phyloP scores from a whole-genome alignment of 1,284 basidiomycete genomes.

The Fomitopsis pinicola region DNA sequence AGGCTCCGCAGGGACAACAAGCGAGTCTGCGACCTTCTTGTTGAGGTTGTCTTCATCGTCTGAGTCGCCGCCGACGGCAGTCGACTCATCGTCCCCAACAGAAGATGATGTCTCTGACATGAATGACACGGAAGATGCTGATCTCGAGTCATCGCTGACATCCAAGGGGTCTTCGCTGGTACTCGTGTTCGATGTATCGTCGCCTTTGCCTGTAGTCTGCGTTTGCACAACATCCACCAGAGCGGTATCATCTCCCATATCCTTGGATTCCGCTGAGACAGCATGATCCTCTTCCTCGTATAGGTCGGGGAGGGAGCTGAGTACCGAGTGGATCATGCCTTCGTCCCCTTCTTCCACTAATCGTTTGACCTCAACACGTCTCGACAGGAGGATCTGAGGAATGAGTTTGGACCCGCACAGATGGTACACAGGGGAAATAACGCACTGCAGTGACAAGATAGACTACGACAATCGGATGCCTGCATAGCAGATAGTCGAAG shows the following conservation, averaged over 20 bases:
- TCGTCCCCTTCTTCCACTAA: slow-evolving; percentile 66
- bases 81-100: background rate
- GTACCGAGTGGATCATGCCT: slow-evolving; percentile 82
- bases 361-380: slow-evolving; percentile 53
- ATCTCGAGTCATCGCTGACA: background rate
- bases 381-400: slow-evolving; percentile 53
- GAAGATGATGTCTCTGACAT: background rate
- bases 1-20: background rate
- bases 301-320: slow-evolving; percentile 69
- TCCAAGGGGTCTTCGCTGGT: background rate
- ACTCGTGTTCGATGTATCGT: background rate
- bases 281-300: slow-evolving; percentile 35
- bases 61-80: background rate
- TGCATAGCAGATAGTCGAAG: slow-evolving; percentile 82
- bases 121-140: background rate
- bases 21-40: slow-evolving; percentile 5
- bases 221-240: background rate
- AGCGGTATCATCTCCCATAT: background rate
- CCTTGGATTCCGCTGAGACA: background rate
- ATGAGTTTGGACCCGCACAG: background rate
- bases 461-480: slow-evolving; percentile 77
- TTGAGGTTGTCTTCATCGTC: background rate
- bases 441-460: slow-evolving; percentile 82
- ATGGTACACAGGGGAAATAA: slow-evolving; percentile 9
- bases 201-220: no score